phyloP scores from a whole-genome alignment of 495 filamentous ascomycete genomes.

The Xanthoparmelia taractica region DNA sequence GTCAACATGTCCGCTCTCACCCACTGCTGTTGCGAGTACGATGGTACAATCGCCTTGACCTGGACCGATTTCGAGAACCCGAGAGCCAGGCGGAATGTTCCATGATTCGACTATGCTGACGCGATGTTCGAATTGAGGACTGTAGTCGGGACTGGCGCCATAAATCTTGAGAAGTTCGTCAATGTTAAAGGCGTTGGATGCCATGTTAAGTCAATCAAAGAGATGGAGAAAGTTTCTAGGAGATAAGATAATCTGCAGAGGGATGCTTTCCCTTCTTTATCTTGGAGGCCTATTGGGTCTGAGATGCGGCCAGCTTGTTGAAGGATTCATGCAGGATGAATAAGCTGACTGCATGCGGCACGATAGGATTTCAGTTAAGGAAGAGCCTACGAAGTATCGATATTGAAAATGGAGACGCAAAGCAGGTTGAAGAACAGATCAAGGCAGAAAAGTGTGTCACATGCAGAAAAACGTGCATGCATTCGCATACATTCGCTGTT shows the following conservation, averaged over 20 bases:
- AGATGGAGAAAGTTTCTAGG: not conserved
- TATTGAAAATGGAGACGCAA: no score
- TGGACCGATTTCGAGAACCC: conserved; percentile 12
- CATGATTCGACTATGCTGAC: conserved; percentile 10
- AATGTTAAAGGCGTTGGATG: not conserved
- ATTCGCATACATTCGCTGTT: no score
- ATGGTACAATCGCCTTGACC: conserved; percentile 11
- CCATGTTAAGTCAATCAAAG: not conserved
- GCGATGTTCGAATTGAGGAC: conserved; percentile 9
- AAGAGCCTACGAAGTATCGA: no score
- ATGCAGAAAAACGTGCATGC: no score
- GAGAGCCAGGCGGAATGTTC: conserved; percentile 12
- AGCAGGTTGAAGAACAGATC: no score
- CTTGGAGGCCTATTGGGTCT: not conserved
- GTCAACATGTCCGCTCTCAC: conserved; percentile 9
- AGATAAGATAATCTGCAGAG: not conserved
- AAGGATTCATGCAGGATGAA: not conserved
- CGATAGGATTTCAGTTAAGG: no score
- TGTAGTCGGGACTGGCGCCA: not conserved
- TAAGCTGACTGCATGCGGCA: not conserved
- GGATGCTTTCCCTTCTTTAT: not conserved
- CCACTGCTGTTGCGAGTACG: conserved; percentile 10
- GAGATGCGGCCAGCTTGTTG: not conserved
- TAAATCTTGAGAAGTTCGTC: not conserved
- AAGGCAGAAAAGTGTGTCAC: no score